These are phyloP conservation scores for Coprinellus micaceus DNA, from an alignment of 768 basidiomycete genomes.

Conservation along the genomic window DNA sequence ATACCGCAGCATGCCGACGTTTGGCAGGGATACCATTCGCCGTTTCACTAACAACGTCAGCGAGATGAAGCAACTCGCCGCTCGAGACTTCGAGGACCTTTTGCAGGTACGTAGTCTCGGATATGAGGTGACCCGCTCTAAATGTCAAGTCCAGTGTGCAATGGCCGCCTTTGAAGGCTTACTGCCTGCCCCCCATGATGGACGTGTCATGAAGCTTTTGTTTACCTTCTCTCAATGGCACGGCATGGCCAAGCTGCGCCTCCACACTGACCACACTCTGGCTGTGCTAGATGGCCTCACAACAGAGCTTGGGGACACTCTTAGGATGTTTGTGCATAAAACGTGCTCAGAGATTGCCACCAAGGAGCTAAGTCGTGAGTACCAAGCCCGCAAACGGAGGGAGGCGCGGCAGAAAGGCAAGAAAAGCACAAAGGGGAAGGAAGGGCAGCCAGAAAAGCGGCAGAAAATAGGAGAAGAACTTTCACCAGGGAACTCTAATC, in stretches of 20 bases:
- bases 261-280: slow-evolving; percentile 27
- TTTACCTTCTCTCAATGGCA: slow-evolving; percentile 31
- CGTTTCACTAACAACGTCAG: slow-evolving; percentile 26
- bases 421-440: too few relatives aligned
- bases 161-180: slow-evolving; percentile 37
- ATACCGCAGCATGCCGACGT: slow-evolving; percentile 23
- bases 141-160: slow-evolving; percentile 23
- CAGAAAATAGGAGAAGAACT: neutral
- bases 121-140: neutral
- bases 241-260: slow-evolving; percentile 27
- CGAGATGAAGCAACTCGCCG: slow-evolving; percentile 30
- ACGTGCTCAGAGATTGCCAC: slow-evolving; percentile 27
- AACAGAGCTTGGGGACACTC: slow-evolving; percentile 20
- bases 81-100: slow-evolving; percentile 35
- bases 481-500: too few relatives aligned
- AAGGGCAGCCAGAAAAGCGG: neutral
- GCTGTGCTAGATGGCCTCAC: slow-evolving; percentile 22
- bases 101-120: slow-evolving; percentile 29
- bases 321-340: slow-evolving; percentile 28
- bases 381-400: slow-evolving; percentile 23
- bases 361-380: slow-evolving; percentile 36
- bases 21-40: slow-evolving; percentile 25
- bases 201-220: slow-evolving; percentile 21
- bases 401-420: neutral
- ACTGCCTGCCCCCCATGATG: slow-evolving; percentile 20